phyloP scores from a whole-genome alignment of 257 asterid genomes.

The Asclepias syriaca region DNA sequence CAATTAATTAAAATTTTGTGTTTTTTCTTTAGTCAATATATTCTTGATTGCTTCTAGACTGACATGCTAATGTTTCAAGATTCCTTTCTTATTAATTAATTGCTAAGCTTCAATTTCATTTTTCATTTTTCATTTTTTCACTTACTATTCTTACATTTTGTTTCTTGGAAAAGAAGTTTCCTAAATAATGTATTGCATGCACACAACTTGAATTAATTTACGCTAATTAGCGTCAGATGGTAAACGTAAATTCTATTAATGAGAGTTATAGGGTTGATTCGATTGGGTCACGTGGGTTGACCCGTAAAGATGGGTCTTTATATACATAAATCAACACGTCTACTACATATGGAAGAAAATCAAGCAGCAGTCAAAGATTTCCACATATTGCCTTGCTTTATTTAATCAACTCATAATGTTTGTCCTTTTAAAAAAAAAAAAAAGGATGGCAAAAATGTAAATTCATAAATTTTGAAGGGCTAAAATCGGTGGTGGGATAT shows the following conservation, averaged over 20 bases:
- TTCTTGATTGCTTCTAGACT: neutral
- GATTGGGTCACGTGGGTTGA: constrained; percentile 37
- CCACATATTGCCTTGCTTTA: constrained; percentile 7
- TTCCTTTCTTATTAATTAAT: neutral
- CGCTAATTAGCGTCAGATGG: neutral
- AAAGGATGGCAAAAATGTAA: too few species aligned
- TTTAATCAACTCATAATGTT: neutral
- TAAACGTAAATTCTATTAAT: constrained; percentile 7
- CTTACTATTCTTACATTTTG: neutral
- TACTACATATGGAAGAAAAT: constrained; percentile 24
- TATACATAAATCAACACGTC: constrained; percentile 11
- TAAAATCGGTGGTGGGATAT: too few species aligned
- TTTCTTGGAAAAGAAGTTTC: neutral
- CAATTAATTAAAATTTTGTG: too few species aligned
- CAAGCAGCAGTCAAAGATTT: constrained; percentile 39
- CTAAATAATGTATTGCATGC: neutral
- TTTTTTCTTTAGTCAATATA: neutral
- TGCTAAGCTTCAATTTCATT: neutral
- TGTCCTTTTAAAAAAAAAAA: neutral
- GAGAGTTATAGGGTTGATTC: too few species aligned
- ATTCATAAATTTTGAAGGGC: too few species aligned
- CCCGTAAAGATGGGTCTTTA: constrained; percentile 36
- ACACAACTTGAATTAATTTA: neutral
- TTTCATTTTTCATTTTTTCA: neutral
- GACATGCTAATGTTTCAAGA: neutral